Evolutionary conservation across 495 filamentous ascomycete species (phyloP).

Genomic region (Penicillium bovifimosum): DNA sequence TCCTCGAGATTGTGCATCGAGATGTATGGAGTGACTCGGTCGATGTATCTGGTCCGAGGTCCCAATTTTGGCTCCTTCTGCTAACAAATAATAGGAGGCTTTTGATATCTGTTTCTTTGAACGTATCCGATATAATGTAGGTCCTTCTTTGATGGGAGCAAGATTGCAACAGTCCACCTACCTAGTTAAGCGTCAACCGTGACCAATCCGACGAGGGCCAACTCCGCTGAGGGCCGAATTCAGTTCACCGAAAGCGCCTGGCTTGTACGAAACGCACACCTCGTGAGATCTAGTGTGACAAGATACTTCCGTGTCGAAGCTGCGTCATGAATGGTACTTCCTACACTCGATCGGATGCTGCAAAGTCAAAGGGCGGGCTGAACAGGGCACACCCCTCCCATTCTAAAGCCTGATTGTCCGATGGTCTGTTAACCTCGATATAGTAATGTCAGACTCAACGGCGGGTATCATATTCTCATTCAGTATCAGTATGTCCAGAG

Average conservation of each 20-base stretch:
- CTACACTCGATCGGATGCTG: conserved; percentile 7
- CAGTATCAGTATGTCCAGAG: not conserved
- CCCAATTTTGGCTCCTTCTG: conserved; percentile 4
- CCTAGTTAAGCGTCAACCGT: no score
- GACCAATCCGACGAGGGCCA: no score
- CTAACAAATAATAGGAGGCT: not conserved
- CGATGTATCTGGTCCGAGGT: conserved; percentile 36
- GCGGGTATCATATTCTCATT: not conserved
- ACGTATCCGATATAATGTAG: no score
- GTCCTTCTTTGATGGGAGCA: no score
- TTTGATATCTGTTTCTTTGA: not conserved
- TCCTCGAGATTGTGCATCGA: conserved; percentile 50
- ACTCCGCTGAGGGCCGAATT: no score
- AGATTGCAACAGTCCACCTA: no score
- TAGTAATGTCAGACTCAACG: not conserved
- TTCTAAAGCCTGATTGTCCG: no score
- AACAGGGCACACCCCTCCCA: no score
- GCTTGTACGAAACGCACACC: conserved; percentile 25
- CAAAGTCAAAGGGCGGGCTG: not conserved
- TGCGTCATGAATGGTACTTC: conserved; percentile 16
- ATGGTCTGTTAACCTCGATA: no score
- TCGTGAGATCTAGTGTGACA: conserved; percentile 27
- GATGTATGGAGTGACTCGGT: conserved; percentile 52
- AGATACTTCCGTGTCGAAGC: conserved; percentile 22
- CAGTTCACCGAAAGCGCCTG: conserved; percentile 15